Percentiles rank a stretch among this genome's conserved stretches.
Conservation (phyloP, 371 early-diverging fungal genomes). For the Mortierella sp. region DNA sequence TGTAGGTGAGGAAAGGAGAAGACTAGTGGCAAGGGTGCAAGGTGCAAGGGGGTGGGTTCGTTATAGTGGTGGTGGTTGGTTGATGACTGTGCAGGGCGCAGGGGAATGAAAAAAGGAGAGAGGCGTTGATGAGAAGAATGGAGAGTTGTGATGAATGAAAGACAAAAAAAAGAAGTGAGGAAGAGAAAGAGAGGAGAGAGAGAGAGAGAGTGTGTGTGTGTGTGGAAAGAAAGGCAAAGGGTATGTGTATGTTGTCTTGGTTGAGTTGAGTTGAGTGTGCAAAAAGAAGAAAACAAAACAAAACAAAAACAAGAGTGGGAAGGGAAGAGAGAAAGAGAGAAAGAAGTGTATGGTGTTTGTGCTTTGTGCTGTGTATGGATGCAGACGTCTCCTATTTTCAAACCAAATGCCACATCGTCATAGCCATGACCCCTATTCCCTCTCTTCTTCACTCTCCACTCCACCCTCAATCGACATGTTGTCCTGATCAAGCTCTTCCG, state of each 20-base stretch:
- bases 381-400: neutral
- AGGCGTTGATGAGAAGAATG: neutral
- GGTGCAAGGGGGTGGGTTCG: slow-evolving; percentile 3
- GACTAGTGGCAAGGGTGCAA: neutral
- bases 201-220: no score
- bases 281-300: neutral
- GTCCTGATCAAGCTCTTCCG: slow-evolving; percentile 7
- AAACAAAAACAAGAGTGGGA: no score
- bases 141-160: neutral
- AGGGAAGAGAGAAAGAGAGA: no score
- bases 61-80: neutral
- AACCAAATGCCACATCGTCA: neutral
- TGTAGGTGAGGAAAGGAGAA: neutral
- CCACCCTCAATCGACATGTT: neutral
- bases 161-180: neutral
- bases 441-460: neutral
- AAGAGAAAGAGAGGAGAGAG: neutral
- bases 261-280: neutral
- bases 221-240: no score
- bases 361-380: neutral
- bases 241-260: neutral
- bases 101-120: neutral
- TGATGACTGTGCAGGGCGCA: neutral
- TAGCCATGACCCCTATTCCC: neutral
- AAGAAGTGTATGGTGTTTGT: no score